Conservation (phyloP, 129 eudicot species). For the Helianthus tuberosus region DNA sequence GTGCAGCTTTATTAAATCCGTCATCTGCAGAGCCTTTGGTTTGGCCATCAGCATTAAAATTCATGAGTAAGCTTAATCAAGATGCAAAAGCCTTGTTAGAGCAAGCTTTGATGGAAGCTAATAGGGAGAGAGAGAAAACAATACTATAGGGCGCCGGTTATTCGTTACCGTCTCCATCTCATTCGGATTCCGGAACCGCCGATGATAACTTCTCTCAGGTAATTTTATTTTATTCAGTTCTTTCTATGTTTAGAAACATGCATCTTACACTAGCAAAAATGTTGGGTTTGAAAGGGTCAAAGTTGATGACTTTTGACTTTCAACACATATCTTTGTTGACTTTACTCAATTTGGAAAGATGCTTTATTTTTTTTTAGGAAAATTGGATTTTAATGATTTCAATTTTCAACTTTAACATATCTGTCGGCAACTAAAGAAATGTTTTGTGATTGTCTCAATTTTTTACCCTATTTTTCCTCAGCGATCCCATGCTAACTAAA, state of each 20-base stretch:
- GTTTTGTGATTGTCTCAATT: too few species aligned
- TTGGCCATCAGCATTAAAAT: slow-evolving; percentile 77
- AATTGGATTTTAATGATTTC: too few species aligned
- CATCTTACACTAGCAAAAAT: slow-evolving; percentile 14
- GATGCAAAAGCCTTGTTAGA: slow-evolving; percentile 41
- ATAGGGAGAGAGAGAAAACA: slow-evolving; percentile 37
- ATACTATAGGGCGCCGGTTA: slow-evolving; percentile 30
- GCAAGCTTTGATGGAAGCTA: slow-evolving; percentile 37
- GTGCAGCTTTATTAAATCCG: slow-evolving; percentile 79
- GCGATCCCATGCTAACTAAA: too few species aligned
- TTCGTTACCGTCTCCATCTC: slow-evolving; percentile 39
- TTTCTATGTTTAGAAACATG: slow-evolving; percentile 19
- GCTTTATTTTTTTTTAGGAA: not conserved
- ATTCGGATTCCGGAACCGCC: slow-evolving; percentile 31
- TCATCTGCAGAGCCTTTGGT: slow-evolving; percentile 70
- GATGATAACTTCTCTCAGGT: slow-evolving; percentile 63
- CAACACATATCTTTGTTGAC: slow-evolving; percentile 12
- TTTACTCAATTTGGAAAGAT: not conserved
- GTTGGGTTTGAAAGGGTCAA: slow-evolving; percentile 32
- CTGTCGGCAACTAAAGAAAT: too few species aligned
- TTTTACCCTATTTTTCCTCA: too few species aligned
- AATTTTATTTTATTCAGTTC: slow-evolving; percentile 5
- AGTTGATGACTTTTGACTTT: slow-evolving; percentile 35
- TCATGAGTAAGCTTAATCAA: slow-evolving; percentile 43
- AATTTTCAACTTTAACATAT: too few species aligned